Percentiles rank a stretch among this genome's conserved stretches.
These are phyloP conservation scores for Croton laevigatus DNA, from an alignment of 441 rosid genomes.

Conservation along the genomic window DNA sequence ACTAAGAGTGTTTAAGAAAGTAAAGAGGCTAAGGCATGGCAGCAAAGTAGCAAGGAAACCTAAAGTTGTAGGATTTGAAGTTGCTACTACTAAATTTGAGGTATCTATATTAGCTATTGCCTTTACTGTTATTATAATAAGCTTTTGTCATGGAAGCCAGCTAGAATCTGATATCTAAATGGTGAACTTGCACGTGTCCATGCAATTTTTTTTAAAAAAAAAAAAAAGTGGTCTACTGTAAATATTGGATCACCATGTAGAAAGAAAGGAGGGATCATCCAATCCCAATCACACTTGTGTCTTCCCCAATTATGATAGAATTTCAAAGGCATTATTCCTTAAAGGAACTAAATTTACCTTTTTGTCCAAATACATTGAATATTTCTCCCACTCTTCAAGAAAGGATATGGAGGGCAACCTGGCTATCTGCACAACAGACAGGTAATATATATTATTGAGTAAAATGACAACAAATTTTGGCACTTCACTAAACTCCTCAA, in stretches of 20 bases:
- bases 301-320: not conserved
- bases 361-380: not conserved
- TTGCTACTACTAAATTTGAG: constrained; percentile 24
- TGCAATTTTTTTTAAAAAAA: too few species aligned
- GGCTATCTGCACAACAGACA: not conserved
- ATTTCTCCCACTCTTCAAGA: not conserved
- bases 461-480: not conserved
- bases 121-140: not conserved
- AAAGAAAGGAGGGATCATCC: not conserved
- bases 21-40: constrained; percentile 1
- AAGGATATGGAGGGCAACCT: not conserved
- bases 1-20: not conserved
- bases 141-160: not conserved
- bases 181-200: not conserved
- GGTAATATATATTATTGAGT: not conserved
- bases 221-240: not conserved
- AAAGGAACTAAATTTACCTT: not conserved
- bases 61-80: constrained; percentile 27
- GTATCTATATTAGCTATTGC: constrained; percentile 3
- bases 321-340: not conserved
- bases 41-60: constrained; percentile 1
- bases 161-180: not conserved
- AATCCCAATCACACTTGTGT: not conserved
- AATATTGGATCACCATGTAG: too few species aligned
- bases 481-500: too few species aligned